Evolutionary conservation across 768 basidiomycete species (phyloP).

Genomic region (Kockovaella imperatae): DNA sequence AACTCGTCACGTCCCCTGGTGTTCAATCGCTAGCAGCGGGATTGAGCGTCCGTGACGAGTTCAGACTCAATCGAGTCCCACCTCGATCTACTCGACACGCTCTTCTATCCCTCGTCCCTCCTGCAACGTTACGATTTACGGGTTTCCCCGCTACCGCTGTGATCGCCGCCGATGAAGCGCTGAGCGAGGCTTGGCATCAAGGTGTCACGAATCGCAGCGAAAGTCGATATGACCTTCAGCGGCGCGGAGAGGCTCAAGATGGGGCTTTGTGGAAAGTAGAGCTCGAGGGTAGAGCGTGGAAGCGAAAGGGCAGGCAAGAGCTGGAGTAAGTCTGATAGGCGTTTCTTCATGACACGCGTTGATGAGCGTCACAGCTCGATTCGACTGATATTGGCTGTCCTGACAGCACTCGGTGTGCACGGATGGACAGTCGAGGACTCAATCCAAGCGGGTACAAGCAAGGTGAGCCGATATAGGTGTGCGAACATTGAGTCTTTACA

Average conservation of each 20-base stretch:
- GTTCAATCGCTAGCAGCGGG: constrained; percentile 8
- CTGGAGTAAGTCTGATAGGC: constrained; percentile 23
- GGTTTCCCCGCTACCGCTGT: constrained; percentile 22
- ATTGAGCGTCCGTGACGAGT: constrained; percentile 29
- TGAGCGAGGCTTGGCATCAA: constrained; percentile 16
- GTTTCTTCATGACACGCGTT: background rate
- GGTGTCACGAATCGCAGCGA: constrained; percentile 16
- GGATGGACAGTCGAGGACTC: constrained; percentile 26
- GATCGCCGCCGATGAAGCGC: constrained; percentile 9
- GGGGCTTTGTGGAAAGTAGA: constrained; percentile 21
- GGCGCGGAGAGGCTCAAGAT: background rate
- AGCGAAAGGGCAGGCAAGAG: constrained; percentile 26
- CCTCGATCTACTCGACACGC: constrained; percentile 13
- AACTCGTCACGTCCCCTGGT: constrained; percentile 30
- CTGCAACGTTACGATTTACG: constrained; percentile 17
- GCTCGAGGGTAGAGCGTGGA: constrained; percentile 28
- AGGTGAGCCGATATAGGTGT: constrained; percentile 9
- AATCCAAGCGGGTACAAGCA: constrained; percentile 22
- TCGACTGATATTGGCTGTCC: constrained; percentile 23
- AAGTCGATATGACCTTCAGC: background rate
- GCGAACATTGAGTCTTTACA: no score
- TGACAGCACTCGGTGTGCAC: constrained; percentile 22
- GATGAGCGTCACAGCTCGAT: constrained; percentile 10
- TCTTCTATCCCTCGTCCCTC: constrained; percentile 12
- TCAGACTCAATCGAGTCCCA: constrained; percentile 4